Evolutionary conservation across 2,329 filamentous ascomycete species (phyloP), one percentile per base, ranked within the genome.

Genomic region (Pestalotiopsis sp.): DNA sequence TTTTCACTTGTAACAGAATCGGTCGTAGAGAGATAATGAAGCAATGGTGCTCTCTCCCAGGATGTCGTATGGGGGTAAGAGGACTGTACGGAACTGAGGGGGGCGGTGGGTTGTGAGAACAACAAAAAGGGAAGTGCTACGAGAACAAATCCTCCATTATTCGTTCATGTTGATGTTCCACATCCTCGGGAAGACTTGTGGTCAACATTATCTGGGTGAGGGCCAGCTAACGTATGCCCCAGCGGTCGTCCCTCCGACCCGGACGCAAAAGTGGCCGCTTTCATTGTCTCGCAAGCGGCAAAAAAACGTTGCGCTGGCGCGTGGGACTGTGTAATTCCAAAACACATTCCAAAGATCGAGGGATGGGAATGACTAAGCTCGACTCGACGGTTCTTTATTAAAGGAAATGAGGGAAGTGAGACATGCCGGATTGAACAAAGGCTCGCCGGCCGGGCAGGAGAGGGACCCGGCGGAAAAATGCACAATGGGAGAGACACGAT

Each of bases 211-310:
- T 36, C 31, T 36, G 31, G 31, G 31, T 9, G 31, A 36, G 31
- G 31, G 31, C 7, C 31, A 36, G 7, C 20, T 23, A 17, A 38
- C 31, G 25, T 23, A 27, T 36, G 58, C 58, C 58, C 7, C 17
- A 25, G 58, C 25, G n/a, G 31, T 38, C 58, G 58, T 38, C 58
- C 25, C 17, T 60, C 58, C 31, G 25, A 27, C 25, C 58, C 17
- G 41, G n/a, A 36, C 31, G 31, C 31, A 52, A 52, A 56, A 60
- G 17, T 41, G 57, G 31, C 38, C 36, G 57, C 36, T n/a, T 66
- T 66, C 65, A 66, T 66, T 66, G 65, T 66, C 65, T 66, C 23
- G 65, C 36, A 66, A 66, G 65, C 65, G 65, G 65, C 56, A 66
- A 66, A 66, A 17, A 41, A 5, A 27, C 27, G 14, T 45, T 66